phyloP scores from a whole-genome alignment of 2,329 filamentous ascomycete genomes.

The Cadophora malorum region DNA sequence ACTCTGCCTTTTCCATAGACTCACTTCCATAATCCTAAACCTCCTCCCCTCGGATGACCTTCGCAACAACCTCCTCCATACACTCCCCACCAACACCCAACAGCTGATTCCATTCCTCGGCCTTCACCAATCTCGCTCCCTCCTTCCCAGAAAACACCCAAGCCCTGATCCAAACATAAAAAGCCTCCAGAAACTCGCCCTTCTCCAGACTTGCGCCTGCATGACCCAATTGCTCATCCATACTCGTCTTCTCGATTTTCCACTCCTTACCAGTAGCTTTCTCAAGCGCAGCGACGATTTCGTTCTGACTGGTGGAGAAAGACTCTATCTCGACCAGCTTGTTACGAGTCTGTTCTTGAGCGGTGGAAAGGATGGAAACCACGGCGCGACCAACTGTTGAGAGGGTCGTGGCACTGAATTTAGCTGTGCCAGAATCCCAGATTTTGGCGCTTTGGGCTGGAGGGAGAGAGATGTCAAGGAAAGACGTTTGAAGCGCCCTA shows the following conservation, averaged over 20 bases:
- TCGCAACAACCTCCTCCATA: constrained; percentile 13
- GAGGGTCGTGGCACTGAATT: constrained; percentile 34
- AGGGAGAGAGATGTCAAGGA: constrained; percentile 58
- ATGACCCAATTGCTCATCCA: constrained; percentile 20
- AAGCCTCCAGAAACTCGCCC: constrained; percentile 29
- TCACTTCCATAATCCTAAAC: not conserved
- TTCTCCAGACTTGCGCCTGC: constrained; percentile 31
- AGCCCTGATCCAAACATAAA: constrained; percentile 13
- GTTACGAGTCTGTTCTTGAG: constrained; percentile 35
- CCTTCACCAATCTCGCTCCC: not conserved
- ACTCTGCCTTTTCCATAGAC: too few species aligned
- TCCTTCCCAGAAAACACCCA: constrained; percentile 1
- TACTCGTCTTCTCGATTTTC: constrained; percentile 30
- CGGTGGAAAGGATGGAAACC: constrained; percentile 40
- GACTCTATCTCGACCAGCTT: constrained; percentile 44
- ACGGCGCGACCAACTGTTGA: constrained; percentile 45
- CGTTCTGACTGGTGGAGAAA: constrained; percentile 45
- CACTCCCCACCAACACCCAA: constrained; percentile 14
- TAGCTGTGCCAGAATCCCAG: constrained; percentile 43
- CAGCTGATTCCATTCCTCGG: constrained; percentile 5
- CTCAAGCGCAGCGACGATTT: constrained; percentile 43
- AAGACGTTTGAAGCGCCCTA: constrained; percentile 46
- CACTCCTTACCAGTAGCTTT: constrained; percentile 43
- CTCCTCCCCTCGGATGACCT: not conserved
- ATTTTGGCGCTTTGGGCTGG: constrained; percentile 53